Conservation (phyloP, 1,284 basidiomycete genomes). For the Trichosporon inkin region DNA sequence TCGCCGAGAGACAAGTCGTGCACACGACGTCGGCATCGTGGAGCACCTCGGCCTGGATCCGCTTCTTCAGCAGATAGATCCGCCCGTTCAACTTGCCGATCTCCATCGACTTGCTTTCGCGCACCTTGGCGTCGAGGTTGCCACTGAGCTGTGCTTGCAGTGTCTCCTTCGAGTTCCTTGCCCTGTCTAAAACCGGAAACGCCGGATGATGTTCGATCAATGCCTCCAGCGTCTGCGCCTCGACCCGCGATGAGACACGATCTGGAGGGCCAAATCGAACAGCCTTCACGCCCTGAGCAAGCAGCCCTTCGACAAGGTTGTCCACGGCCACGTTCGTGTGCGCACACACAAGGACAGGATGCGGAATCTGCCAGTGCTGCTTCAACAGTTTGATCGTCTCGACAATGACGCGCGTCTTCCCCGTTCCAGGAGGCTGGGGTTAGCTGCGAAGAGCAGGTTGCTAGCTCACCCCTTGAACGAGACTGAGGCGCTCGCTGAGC, state of each 20-base stretch:
- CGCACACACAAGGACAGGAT: conserved; percentile 81
- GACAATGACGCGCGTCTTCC: conserved; percentile 89
- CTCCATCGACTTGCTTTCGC: conserved; percentile 41
- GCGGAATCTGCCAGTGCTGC: conserved; percentile 70
- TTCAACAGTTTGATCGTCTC: conserved; percentile 79
- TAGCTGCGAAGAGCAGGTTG: neutral
- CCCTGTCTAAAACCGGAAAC: conserved; percentile 52
- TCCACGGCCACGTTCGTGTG: conserved; percentile 95
- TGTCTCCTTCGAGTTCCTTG: conserved; percentile 60
- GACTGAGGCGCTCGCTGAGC: conserved; percentile 69
- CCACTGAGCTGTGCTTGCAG: conserved; percentile 50
- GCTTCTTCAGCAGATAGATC: conserved; percentile 27
- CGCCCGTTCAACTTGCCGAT: conserved; percentile 52
- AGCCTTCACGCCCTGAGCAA: conserved; percentile 61
- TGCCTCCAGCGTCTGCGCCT: conserved; percentile 62
- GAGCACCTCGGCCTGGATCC: conserved; percentile 56
- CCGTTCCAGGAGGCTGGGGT: conserved; percentile 82
- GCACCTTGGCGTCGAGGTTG: conserved; percentile 17
- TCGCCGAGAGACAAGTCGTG: conserved; percentile 74
- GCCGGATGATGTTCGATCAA: conserved; percentile 63
- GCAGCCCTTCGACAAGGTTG: conserved; percentile 71
- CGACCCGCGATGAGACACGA: conserved; percentile 60
- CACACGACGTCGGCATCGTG: conserved; percentile 71
- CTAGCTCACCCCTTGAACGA: conserved; percentile 76
- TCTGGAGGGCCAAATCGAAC: conserved; percentile 68